Conservation (phyloP, 495 filamentous ascomycete genomes). For the Emericellopsis terricola region DNA sequence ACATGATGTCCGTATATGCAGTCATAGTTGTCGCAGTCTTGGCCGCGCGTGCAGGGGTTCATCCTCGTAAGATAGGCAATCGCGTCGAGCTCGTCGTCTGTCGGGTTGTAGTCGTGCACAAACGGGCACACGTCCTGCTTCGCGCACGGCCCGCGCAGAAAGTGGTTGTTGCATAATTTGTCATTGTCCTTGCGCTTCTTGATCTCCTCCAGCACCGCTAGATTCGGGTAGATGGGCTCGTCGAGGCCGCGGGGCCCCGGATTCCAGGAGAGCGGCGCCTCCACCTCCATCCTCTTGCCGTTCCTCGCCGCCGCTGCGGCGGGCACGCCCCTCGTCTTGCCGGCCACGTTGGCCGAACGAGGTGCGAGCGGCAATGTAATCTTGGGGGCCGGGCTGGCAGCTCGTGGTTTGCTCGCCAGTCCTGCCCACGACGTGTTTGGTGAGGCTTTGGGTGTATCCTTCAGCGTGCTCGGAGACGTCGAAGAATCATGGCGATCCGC, state of each 20-base stretch:
- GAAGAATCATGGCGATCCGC: not conserved
- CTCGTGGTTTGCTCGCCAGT: conserved; percentile 7
- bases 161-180: conserved; percentile 79
- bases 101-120: conserved; percentile 54
- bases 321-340: conserved; percentile 5
- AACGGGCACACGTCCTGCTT: conserved; percentile 58
- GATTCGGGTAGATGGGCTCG: conserved; percentile 25
- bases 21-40: conserved; percentile 52
- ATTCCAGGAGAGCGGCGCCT: conserved; percentile 19
- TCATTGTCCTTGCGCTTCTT: conserved; percentile 57
- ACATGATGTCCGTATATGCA: conserved; percentile 74
- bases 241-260: conserved; percentile 33
- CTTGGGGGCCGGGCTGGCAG: conserved; percentile 17
- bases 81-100: conserved; percentile 43
- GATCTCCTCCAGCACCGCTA: conserved; percentile 50
- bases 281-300: conserved; percentile 3
- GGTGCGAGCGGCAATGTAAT: conserved; percentile 13
- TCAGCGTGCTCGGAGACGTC: conserved; percentile 9
- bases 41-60: conserved; percentile 59
- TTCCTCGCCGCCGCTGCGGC: conserved; percentile 3
- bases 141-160: conserved; percentile 55
- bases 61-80: conserved; percentile 56
- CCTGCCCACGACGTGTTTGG: conserved; percentile 14
- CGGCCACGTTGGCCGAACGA: not conserved
- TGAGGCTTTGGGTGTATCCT: conserved; percentile 1